phyloP scores from a whole-genome alignment of 345 rosid species.

The Lepidium africanum region DNA sequence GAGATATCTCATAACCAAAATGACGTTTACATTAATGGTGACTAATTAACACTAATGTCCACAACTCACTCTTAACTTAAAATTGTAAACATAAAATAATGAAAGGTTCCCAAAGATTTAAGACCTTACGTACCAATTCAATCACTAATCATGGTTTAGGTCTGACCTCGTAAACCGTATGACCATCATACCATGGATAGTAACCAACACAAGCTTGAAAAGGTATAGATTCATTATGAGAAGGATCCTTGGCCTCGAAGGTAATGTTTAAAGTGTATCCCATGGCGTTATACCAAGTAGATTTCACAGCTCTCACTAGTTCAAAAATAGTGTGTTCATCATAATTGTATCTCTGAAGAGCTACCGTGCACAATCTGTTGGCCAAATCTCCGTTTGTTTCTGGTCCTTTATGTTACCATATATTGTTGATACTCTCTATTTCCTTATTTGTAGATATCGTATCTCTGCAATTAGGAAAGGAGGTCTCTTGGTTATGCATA shows the following conservation, averaged over 20 bases:
- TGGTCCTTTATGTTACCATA: no score
- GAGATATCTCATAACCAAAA: no score
- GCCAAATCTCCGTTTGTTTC: not conserved
- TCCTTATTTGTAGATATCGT: no score
- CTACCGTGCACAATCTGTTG: not conserved
- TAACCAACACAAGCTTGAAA: not conserved
- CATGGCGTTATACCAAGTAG: not conserved
- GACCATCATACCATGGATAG: not conserved
- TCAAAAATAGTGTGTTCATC: not conserved
- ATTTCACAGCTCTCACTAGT: not conserved
- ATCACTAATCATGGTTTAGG: not conserved
- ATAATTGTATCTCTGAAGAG: not conserved
- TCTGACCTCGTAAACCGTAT: no score
- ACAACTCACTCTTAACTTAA: no score
- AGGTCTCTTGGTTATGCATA: no score
- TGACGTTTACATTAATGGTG: no score
- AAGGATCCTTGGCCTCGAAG: not conserved
- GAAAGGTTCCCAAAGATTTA: no score
- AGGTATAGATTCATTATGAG: not conserved
- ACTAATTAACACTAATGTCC: no score
- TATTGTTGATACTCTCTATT: no score
- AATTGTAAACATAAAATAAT: no score
- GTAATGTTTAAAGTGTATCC: not conserved
- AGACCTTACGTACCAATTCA: not conserved
- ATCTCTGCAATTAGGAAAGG: no score